A percentile compares a stretch with the other conserved stretches of the same genome.
Evolutionary conservation across 441 rosid species (phyloP).

Genomic region (Sinapis alba): DNA sequence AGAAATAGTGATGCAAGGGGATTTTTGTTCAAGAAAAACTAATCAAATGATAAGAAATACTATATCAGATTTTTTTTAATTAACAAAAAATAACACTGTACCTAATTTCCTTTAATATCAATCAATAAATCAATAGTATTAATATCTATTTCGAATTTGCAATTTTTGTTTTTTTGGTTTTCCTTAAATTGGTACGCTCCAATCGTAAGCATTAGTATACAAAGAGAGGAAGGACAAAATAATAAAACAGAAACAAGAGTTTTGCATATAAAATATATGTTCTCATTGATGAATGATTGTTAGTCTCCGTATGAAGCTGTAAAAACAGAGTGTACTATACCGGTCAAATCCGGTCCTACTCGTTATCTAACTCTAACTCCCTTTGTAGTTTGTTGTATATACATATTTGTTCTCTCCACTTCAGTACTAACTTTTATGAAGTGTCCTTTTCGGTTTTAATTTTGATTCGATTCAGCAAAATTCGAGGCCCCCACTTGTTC

Average conservation of each 20-base stretch:
- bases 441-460: conserved; percentile 18
- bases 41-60: neutral
- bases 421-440: neutral
- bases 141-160: neutral
- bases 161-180: neutral
- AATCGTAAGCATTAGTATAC: neutral
- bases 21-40: neutral
- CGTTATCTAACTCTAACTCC: neutral
- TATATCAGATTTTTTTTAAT: neutral
- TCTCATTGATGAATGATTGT: conserved; percentile 39
- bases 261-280: conserved; percentile 13
- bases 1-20: neutral
- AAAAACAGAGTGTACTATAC: conserved; percentile 37
- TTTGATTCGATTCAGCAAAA: neutral
- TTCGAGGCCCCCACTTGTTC: neutral
- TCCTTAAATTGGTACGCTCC: neutral
- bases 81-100: neutral
- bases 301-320: conserved; percentile 20
- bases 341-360: conserved; percentile 38
- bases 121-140: neutral
- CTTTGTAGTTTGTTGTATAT: conserved; percentile 6
- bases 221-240: conserved; percentile 15
- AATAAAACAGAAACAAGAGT: conserved; percentile 23
- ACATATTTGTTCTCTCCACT: neutral
- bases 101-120: neutral